Base-by-base conservation (phyloP, 768 basidiomycete species). In the Lactarius pseudohatsudake region DNA sequence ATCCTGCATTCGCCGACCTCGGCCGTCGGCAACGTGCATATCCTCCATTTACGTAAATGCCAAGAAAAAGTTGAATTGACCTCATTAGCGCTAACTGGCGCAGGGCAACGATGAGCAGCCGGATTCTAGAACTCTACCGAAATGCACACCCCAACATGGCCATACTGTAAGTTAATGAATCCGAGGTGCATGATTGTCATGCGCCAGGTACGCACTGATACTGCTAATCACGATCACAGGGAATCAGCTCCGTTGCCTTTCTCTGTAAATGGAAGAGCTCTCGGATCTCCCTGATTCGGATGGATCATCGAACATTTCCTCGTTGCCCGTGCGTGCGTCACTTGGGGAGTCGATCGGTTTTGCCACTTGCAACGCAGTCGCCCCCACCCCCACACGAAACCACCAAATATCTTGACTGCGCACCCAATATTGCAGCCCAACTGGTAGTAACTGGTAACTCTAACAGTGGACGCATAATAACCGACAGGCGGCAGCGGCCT, bases 201-300 rank as follows among this genome's bases (percentile, higher is more conserved):
- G 30, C 22, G 28, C 55, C 40, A 60, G 62, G 62, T 40, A 64
- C 66, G 53, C 66, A 43, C 53, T 41, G 40, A 56, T 43, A 18
- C 53, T 45, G 57, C 32, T n/a, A 32, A 67, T 84, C 79, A 83
- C 81, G 38, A 82, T 72, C 34, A 83, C 73, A 22, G 36, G 36
- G 11, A 50, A 55, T 60, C 72, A 32, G 71, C 72, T 45, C 72
- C 72, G 70, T 81, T 80, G 79, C 81, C 80, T 61, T 79, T 80
- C 69, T 82, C 81, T 6, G 85, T 75, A 0, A 86, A 74, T 7
- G 83, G 84, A 3, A 86, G 75, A 84, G 83, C n/a, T 84, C 83
- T 84, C 84, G 69, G 84, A 82, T 53, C n/a, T n/a, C 20, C 18
- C 45, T 10, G n/a, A 10, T 47, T 47, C 45, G n/a, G 45, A 22